Evolutionary conservation across 805 yeast genomes (phyloP).

Genomic region (Saccharomycopsis babjevae): DNA sequence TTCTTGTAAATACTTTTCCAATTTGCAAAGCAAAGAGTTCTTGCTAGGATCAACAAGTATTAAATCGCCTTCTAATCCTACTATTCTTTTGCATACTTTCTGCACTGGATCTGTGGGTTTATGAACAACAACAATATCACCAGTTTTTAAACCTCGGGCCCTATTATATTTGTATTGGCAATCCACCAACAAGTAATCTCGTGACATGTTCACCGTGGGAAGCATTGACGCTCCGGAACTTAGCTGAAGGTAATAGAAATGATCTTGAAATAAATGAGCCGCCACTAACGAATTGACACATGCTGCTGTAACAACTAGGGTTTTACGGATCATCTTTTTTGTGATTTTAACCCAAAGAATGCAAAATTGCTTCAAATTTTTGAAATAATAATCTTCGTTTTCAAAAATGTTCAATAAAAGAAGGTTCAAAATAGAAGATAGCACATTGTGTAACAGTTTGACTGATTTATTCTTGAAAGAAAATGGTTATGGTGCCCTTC

Average conservation of each 20-base stretch:
- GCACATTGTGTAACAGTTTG: not conserved
- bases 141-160: conserved; percentile 62
- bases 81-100: conserved; percentile 83
- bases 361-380: not conserved
- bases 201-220: conserved; percentile 67
- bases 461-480: not conserved
- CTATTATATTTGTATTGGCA: conserved; percentile 39
- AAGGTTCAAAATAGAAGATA: no score
- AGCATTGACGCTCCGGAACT: conserved; percentile 94
- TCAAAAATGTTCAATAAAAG: no score
- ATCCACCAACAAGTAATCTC: conserved; percentile 72
- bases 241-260: conserved; percentile 64
- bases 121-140: conserved; percentile 79
- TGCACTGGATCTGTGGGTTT: conserved; percentile 85
- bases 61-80: conserved; percentile 94
- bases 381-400: not conserved
- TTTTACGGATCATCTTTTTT: not conserved
- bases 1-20: conserved; percentile 10
- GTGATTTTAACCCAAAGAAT: no score
- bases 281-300: conserved; percentile 25
- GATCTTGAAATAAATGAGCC: conserved; percentile 54
- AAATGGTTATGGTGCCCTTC: not conserved
- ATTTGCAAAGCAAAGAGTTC: conserved; percentile 33
- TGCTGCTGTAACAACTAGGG: not conserved
- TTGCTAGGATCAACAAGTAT: conserved; percentile 73